Evolutionary conservation across 2,329 filamentous ascomycete species (phyloP), one percentile per base, ranked within the genome.

Genomic region (Botrytis byssoidea): DNA sequence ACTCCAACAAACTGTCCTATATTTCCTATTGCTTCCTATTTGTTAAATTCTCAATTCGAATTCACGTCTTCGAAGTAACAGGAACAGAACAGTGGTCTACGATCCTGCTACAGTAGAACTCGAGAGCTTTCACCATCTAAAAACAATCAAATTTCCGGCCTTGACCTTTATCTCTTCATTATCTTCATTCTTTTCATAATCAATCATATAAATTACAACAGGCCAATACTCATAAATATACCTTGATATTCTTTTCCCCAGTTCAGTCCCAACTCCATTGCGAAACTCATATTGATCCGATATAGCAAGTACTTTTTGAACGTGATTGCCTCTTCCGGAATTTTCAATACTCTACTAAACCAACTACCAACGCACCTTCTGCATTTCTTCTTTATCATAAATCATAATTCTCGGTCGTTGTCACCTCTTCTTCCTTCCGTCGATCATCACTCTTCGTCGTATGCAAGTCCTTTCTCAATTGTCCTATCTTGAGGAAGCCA

Each of bases 381-480:
- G 25, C 18, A 29, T 40, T 29, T 67, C 22, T 35, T 55, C n/a
- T 25, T 10, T n/a, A 37, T 4, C 55, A 44, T 46, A 46, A 16
- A 61, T 9, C 14, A 37, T 42, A 44, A 68, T 29, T 22, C 66
- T 63, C 70, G 32, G 48, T 32, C 48, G n/a, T 44, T 57, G 37
- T 69, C 66, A 32, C 66, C 40, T 65, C 35, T 70, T 65, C 65
- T 48, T 74, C 74, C 66, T 70, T 74, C 66, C 74, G 72, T 74
- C 74, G 59, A 48, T 37, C 66, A 57, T 61, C 51, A 55, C 71
- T 37, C 46, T 55, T 71, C 57, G 57, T 40, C 32, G 22, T 42
- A 51, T 37, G 71, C 51, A 68, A 60, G 71, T 48, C 35, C 71
- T 72, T 69, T 51, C 40, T 59, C 63, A 32, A 60, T 46, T 69